Percentiles rank a stretch among this genome's conserved stretches.
Conservation (phyloP, 805 yeast species). For the Pichia gijzeniarum region DNA sequence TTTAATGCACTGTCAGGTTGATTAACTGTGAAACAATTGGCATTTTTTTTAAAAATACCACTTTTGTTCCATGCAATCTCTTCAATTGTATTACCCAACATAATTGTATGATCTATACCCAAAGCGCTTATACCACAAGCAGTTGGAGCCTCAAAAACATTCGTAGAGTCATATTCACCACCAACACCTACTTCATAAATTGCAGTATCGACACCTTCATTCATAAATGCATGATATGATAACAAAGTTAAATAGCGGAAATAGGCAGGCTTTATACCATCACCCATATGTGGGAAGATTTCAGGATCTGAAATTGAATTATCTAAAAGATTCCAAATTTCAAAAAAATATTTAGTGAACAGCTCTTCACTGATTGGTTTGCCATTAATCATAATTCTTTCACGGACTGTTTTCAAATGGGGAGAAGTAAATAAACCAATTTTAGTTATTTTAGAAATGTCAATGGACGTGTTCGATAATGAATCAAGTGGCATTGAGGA, state of each 20-base stretch:
- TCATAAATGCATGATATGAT: constrained; percentile 84
- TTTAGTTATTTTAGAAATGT: constrained; percentile 37
- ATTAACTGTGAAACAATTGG: constrained; percentile 61
- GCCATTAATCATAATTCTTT: constrained; percentile 84
- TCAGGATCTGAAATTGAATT: constrained; percentile 46
- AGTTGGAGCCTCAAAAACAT: constrained; percentile 70
- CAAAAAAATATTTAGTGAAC: constrained; percentile 87
- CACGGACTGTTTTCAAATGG: constrained; percentile 88
- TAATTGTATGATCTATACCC: constrained; percentile 87
- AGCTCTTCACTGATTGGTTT: constrained; percentile 71
- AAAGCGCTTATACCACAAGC: constrained; percentile 80
- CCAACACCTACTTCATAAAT: constrained; percentile 98
- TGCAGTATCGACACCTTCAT: constrained; percentile 89
- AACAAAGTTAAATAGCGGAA: constrained; percentile 84
- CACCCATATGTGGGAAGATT: constrained; percentile 67
- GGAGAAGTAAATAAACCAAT: constrained; percentile 96
- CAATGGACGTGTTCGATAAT: constrained; percentile 4
- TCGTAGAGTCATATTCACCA: constrained; percentile 96
- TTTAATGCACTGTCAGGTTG: constrained; percentile 48
- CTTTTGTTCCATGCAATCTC: constrained; percentile 96
- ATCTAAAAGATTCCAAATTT: constrained; percentile 77
- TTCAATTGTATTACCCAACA: constrained; percentile 80
- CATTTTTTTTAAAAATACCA: constrained; percentile 74
- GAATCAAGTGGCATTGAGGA: not conserved
- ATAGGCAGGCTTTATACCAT: constrained; percentile 80